Base-by-base conservation (phyloP, 148 eudicot genomes). In the Camellia lanceoleosa region DNA sequence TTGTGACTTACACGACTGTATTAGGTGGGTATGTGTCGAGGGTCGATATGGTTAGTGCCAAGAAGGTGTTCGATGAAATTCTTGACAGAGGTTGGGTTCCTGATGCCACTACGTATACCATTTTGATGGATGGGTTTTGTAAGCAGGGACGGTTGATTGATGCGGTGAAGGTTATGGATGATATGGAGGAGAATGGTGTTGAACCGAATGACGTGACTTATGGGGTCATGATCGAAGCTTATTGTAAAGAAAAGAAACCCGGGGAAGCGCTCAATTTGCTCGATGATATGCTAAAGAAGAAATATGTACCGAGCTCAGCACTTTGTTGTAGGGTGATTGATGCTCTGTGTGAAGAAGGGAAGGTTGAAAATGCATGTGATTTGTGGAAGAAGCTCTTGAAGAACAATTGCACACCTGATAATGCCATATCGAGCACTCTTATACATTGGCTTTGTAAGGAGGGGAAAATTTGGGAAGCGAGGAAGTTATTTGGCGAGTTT, bases 391-490 rank as follows among this genome's bases (percentile, higher is more conserved):
- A 82, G 85, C 84, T 93, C 71, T 82, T 95, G 87, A 86, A 87
- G 83, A 90, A 89, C 78, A 93, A 95, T 69, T 85, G 88, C 46
- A 87, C 87, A 2, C 93, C 93, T 2, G 93, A 93, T 85, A 91
- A 89, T 86, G 80, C 87, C 7, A 80, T 89, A 76, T 85, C 89
- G 19, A 89, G 94, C 79, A 90, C 97, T 3, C 94, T 95, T 78
- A 90, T 95, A 47, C 91, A 93, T 74, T 95, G 98, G 98, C 77
- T 95, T 10, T 95, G 98, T 79, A 91, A 90, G 90, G 80, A 87
- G 78, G 97, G 92, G 75, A 88, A 85, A 82, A 62, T 90, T 80
- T 67, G 41, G 83, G 94, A 92, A 81, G 98, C 97, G 2, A 90
- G 83, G 89, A 90, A 86, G 83, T 76, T 91, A 86, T 92, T 95